phyloP scores from a whole-genome alignment of 2,329 filamentous ascomycete genomes.

The Calonectria naviculata region DNA sequence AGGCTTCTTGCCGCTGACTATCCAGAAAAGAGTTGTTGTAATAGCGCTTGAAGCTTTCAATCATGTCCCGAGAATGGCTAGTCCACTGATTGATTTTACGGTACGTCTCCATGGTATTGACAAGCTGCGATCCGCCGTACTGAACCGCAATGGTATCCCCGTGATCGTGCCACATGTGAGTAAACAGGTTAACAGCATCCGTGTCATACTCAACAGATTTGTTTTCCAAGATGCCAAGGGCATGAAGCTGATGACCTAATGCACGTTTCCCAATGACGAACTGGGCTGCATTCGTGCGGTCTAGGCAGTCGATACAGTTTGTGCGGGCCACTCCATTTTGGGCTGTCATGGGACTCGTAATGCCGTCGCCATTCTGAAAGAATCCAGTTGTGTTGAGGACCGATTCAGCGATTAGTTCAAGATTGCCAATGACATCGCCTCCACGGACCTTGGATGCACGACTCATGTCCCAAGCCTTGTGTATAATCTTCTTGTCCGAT shows the following conservation, averaged over 20 bases:
- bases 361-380: constrained; percentile 89
- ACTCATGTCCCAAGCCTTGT: constrained; percentile 99
- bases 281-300: constrained; percentile 96
- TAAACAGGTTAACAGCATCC: constrained; percentile 95
- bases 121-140: constrained; percentile 95
- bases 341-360: constrained; percentile 70
- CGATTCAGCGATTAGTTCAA: constrained; percentile 90
- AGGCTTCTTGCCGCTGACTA: constrained; percentile 96
- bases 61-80: constrained; percentile 97
- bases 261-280: constrained; percentile 98
- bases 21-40: constrained; percentile 99
- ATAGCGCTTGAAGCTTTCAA: constrained; percentile 98
- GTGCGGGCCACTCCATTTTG: constrained; percentile 95
- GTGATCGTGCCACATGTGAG: constrained; percentile 98
- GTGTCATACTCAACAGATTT: constrained; percentile 91
- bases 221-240: constrained; percentile 85
- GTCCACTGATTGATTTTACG: constrained; percentile 99
- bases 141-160: constrained; percentile 98
- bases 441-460: constrained; percentile 91
- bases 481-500: constrained; percentile 84
- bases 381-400: constrained; percentile 89
- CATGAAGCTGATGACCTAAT: constrained; percentile 90
- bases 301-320: constrained; percentile 97
- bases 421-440: constrained; percentile 91
- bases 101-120: constrained; percentile 99